Evolutionary conservation across 2,329 filamentous ascomycete species (phyloP).

Genomic region (Plectosphaerella sp.): DNA sequence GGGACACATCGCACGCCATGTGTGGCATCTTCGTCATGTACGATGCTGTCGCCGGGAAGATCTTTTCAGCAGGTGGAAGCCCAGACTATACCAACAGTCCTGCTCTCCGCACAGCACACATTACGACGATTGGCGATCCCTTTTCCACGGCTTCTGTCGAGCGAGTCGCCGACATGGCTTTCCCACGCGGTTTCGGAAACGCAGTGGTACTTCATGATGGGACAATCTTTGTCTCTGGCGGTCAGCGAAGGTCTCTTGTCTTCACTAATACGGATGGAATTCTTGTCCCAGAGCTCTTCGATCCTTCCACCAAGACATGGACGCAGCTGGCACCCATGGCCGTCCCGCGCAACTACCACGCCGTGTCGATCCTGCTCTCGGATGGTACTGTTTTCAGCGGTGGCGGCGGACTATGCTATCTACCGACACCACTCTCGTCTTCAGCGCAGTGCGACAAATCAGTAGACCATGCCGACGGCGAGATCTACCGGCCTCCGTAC

Average conservation of each 20-base stretch:
- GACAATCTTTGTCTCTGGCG: constrained; percentile 40
- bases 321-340: constrained; percentile 27
- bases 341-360: constrained; percentile 45
- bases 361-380: constrained; percentile 40
- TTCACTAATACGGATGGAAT: constrained; percentile 39
- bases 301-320: constrained; percentile 36
- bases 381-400: constrained; percentile 46
- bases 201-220: constrained; percentile 45
- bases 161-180: constrained; percentile 21
- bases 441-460: constrained; percentile 30
- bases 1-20: constrained; percentile 43
- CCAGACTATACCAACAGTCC: constrained; percentile 34
- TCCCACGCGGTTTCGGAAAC: constrained; percentile 36
- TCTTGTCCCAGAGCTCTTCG: constrained; percentile 40
- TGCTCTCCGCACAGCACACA: constrained; percentile 37
- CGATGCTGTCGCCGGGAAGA: constrained; percentile 53
- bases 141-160: not conserved
- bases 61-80: constrained; percentile 45
- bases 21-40: constrained; percentile 52
- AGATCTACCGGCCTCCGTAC: constrained; percentile 53
- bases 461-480: constrained; percentile 47
- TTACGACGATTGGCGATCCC: constrained; percentile 39
- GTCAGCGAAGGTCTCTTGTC: constrained; percentile 34
- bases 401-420: constrained; percentile 48
- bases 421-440: constrained; percentile 8